Conservation (phyloP, 805 yeast genomes). For the Priceomyces melissophilus region DNA sequence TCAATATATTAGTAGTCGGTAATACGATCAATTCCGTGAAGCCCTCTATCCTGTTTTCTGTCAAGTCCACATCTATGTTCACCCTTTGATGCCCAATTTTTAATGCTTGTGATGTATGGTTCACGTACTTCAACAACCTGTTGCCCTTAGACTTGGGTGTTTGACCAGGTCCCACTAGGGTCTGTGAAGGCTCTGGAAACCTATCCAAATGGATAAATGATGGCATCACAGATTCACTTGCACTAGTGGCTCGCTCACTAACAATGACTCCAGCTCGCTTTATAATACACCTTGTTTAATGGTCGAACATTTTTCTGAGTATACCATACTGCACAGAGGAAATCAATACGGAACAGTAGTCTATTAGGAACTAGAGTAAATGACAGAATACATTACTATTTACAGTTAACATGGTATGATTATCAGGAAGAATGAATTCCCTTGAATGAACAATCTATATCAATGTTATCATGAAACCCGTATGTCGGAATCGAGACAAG, state of each 20-base stretch:
- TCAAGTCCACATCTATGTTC: conserved; percentile 72
- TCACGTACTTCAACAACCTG: conserved; percentile 15
- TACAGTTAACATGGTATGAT: too few relatives aligned
- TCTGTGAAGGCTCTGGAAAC: conserved; percentile 1
- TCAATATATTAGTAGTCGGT: conserved; percentile 61
- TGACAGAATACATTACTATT: conserved; percentile 1
- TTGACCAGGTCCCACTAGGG: conserved; percentile 7
- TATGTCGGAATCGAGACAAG: conserved; percentile 14
- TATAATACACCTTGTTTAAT: too few relatives aligned
- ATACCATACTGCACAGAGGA: neutral
- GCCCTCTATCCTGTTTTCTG: conserved; percentile 58
- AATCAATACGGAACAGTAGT: neutral
- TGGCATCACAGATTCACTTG: conserved; percentile 8
- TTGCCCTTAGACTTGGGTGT: conserved; percentile 21
- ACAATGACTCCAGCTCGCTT: too few relatives aligned
- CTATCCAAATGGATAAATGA: conserved; percentile 9
- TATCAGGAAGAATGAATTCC: neutral
- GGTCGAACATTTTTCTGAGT: neutral
- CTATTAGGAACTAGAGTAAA: neutral
- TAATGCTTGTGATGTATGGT: conserved; percentile 45
- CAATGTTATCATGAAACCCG: conserved; percentile 5
- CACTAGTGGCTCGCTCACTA: too few relatives aligned
- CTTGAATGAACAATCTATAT: conserved; percentile 13
- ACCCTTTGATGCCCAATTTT: conserved; percentile 84
- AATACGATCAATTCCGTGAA: conserved; percentile 78